Evolutionary conservation across 139 green algal genomes (phyloP).

Genomic region (Micromonas pusilla): DNA sequence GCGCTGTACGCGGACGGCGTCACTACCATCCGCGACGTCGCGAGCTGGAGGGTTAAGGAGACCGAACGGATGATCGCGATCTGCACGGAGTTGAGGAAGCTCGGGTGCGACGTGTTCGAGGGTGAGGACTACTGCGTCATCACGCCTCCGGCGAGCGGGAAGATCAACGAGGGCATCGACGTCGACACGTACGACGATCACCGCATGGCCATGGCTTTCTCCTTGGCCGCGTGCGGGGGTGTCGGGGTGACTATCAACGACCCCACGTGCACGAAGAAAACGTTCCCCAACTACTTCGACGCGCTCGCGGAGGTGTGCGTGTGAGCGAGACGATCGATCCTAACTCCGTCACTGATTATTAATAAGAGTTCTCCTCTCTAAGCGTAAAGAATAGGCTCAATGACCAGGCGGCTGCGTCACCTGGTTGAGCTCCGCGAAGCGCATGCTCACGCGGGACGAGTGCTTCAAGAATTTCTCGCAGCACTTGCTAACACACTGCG

Average conservation of each 20-base stretch:
- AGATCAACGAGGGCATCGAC: slow-evolving; percentile 19
- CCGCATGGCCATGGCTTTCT: slow-evolving; percentile 58
- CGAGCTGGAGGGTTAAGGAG: slow-evolving; percentile 98
- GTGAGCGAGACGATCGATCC: neutral
- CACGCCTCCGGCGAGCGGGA: slow-evolving; percentile 58
- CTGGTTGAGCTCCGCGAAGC: slow-evolving; percentile 63
- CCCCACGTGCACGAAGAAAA: slow-evolving; percentile 42
- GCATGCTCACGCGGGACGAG: slow-evolving; percentile 68
- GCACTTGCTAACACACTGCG: slow-evolving; percentile 82
- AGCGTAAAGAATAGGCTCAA: no score
- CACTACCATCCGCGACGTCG: slow-evolving; percentile 92
- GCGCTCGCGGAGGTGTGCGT: neutral
- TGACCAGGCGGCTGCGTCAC: no score
- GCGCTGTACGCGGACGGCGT: slow-evolving; percentile 84
- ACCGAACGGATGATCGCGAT: slow-evolving; percentile 99
- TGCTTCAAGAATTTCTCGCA: slow-evolving; percentile 96
- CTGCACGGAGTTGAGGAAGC: slow-evolving; percentile 71
- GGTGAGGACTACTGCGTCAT: slow-evolving; percentile 91
- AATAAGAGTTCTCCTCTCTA: no score
- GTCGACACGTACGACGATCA: slow-evolving; percentile 61
- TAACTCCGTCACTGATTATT: neutral
- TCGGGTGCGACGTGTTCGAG: slow-evolving; percentile 67
- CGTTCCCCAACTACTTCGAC: slow-evolving; percentile 46
- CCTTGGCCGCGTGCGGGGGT: slow-evolving; percentile 44
- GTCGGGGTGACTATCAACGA: slow-evolving; percentile 46